Evolutionary conservation across 768 basidiomycete genomes (phyloP), one percentile per base, ranked within the genome.

Genomic region (Russula dissimulans): DNA sequence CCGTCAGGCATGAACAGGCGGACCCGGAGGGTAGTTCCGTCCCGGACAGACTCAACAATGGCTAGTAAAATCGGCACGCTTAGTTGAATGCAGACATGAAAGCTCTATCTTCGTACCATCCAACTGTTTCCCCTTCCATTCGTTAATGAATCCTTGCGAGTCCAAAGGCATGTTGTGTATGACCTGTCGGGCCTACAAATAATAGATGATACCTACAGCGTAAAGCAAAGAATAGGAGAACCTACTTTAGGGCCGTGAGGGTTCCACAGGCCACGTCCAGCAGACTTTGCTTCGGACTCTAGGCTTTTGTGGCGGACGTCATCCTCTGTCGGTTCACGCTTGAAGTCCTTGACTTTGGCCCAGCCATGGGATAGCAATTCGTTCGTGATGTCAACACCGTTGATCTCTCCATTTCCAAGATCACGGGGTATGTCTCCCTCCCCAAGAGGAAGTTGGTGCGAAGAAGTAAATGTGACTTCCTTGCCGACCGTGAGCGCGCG

Each of bases 31-130:
- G 91, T 95, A 22, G 90, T 87, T 51, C 94, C 95, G 69, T 98
- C 95, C 52, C 89, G 82, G 54, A 97, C 93, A 69, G 89, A 86
- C 73, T 99, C 95, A 60, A 98, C 91, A 61, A 97, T 81, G 50
- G 89, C 94, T 95, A 60, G 3, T 32, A 29, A 59, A 15, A 44
- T 43, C 45, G 1, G 47, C 10, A 22, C 38, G 10, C 10, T 34
- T 52, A 29, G 34, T 44, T 38, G 38, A 31, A 41, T 42, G n/a
- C 41, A 64, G 18, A 49, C 45, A 67, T 18, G 67, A 60, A 34
- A 46, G 43, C 34, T 55, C 66, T 41, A 36, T 29, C 36, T 45
- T 66, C 74, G 60, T 72, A 91, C 91, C 93, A 68, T 97, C 93
- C 57, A 99, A 75, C 5, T 83, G 74, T 70, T 90, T 88, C n/a